Percentiles rank a stretch among this genome's conserved stretches.
Evolutionary conservation across 2,329 filamentous ascomycete genomes (phyloP).

Genomic region (Leptodontidium sp.): DNA sequence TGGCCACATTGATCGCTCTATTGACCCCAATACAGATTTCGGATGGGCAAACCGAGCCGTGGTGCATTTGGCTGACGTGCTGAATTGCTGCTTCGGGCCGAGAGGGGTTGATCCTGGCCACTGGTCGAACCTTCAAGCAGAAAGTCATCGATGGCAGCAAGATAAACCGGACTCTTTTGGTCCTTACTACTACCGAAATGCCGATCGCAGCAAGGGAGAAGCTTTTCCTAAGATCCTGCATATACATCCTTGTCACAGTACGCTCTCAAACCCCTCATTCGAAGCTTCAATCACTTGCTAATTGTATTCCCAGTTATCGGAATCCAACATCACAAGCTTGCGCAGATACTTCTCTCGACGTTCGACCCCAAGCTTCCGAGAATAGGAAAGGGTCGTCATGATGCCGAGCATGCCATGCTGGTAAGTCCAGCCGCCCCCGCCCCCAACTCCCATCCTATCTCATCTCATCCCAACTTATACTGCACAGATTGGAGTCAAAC

Average conservation of each 20-base stretch:
- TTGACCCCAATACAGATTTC: slow-evolving; percentile 58
- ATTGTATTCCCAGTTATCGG: slow-evolving; percentile 58
- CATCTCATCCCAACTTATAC: neutral
- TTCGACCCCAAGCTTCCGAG: slow-evolving; percentile 63
- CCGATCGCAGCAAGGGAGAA: slow-evolving; percentile 44
- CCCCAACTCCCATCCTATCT: neutral
- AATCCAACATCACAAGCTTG: slow-evolving; percentile 66
- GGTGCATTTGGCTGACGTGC: slow-evolving; percentile 67
- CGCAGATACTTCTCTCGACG: slow-evolving; percentile 62
- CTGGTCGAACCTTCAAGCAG: slow-evolving; percentile 56
- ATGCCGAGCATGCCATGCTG: slow-evolving; percentile 52
- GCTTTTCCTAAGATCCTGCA: slow-evolving; percentile 67
- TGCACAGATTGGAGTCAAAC: slow-evolving; percentile 30
- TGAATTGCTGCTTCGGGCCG: slow-evolving; percentile 68
- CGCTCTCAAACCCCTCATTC: slow-evolving; percentile 30
- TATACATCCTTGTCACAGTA: slow-evolving; percentile 62
- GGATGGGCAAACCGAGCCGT: slow-evolving; percentile 69
- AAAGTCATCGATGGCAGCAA: slow-evolving; percentile 56
- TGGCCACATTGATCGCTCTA: slow-evolving; percentile 59
- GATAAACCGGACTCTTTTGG: slow-evolving; percentile 60
- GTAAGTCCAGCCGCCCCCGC: slow-evolving; percentile 36
- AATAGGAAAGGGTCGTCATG: slow-evolving; percentile 53
- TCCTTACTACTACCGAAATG: slow-evolving; percentile 59
- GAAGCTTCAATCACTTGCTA: neutral
- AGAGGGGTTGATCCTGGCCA: slow-evolving; percentile 44